Conservation (phyloP, 352 stramenopile species). For the Globisporangium yorkense region DNA sequence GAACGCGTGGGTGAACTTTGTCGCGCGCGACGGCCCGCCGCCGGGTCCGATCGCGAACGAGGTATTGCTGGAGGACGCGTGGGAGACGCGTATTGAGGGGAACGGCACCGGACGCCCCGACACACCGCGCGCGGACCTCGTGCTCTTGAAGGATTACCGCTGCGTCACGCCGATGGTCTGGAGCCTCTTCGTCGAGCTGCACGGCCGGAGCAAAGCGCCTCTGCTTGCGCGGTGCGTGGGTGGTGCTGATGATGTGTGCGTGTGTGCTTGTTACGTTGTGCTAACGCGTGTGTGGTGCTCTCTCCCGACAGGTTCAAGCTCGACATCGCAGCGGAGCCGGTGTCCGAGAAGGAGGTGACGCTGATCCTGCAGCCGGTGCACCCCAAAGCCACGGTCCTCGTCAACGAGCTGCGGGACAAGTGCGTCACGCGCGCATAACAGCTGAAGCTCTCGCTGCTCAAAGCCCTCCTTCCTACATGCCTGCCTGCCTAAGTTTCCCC, state of each 20-base stretch:
- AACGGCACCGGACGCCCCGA: slow-evolving; percentile 27
- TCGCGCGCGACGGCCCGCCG: slow-evolving; percentile 28
- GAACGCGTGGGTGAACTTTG: slow-evolving; percentile 53
- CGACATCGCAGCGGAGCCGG: slow-evolving; percentile 22
- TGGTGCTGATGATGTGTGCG: neutral
- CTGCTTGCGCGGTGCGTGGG: slow-evolving; percentile 19
- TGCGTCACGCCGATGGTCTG: slow-evolving; percentile 76
- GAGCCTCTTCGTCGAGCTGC: slow-evolving; percentile 54
- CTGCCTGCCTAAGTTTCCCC: neutral
- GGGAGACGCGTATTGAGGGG: slow-evolving; percentile 26
- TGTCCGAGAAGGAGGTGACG: slow-evolving; percentile 13
- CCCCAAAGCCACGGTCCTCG: slow-evolving; percentile 26
- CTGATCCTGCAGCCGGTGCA: slow-evolving; percentile 21
- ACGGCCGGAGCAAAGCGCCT: slow-evolving; percentile 40
- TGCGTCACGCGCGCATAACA: slow-evolving; percentile 12
- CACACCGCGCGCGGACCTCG: slow-evolving; percentile 30
- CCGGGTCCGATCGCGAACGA: slow-evolving; percentile 60
- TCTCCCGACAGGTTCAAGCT: slow-evolving; percentile 18
- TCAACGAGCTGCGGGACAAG: slow-evolving; percentile 29
- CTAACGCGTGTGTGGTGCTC: neutral
- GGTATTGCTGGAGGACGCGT: slow-evolving; percentile 40
- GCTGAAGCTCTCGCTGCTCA: too few species aligned
- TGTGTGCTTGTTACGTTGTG: too few species aligned
- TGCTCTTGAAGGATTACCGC: slow-evolving; percentile 51
- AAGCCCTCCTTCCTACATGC: too few species aligned